Conservation (phyloP, 2,329 filamentous ascomycete species). For the Didymella exigua region DNA sequence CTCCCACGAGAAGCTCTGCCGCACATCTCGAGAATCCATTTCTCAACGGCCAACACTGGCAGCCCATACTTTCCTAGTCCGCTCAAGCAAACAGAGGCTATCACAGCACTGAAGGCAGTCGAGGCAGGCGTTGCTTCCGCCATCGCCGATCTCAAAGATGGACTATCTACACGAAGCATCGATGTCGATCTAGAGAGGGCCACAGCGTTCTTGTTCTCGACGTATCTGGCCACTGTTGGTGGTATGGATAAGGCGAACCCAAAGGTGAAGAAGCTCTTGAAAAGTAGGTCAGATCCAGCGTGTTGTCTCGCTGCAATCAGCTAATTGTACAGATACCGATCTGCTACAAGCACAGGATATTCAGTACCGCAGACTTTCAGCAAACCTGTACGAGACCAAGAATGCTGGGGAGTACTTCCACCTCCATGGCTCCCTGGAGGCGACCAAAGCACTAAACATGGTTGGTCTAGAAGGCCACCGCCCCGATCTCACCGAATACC, state of each 20-base stretch:
- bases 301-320: conserved; percentile 10
- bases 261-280: conserved; percentile 55
- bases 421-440: conserved; percentile 76
- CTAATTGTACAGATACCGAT: conserved; percentile 67
- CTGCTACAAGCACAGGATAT: conserved; percentile 72
- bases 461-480: conserved; percentile 68
- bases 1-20: conserved; percentile 42
- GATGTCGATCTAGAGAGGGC: conserved; percentile 60
- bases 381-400: conserved; percentile 73
- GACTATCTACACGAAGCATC: conserved; percentile 51
- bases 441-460: conserved; percentile 71
- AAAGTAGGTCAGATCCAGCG: conserved; percentile 35
- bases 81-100: conserved; percentile 60
- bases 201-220: conserved; percentile 63
- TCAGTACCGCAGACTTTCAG: conserved; percentile 72
- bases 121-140: conserved; percentile 66
- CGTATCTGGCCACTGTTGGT: conserved; percentile 62
- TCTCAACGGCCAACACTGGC: conserved; percentile 47
- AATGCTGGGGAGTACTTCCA: conserved; percentile 72
- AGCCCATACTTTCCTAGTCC: conserved; percentile 52
- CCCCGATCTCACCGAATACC: conserved; percentile 61
- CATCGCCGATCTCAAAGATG: conserved; percentile 62
- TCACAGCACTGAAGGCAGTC: conserved; percentile 63
- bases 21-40: conserved; percentile 38
- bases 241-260: conserved; percentile 53